phyloP scores from a whole-genome alignment of 441 rosid genomes.

The Rhodomyrtus psidioides region DNA sequence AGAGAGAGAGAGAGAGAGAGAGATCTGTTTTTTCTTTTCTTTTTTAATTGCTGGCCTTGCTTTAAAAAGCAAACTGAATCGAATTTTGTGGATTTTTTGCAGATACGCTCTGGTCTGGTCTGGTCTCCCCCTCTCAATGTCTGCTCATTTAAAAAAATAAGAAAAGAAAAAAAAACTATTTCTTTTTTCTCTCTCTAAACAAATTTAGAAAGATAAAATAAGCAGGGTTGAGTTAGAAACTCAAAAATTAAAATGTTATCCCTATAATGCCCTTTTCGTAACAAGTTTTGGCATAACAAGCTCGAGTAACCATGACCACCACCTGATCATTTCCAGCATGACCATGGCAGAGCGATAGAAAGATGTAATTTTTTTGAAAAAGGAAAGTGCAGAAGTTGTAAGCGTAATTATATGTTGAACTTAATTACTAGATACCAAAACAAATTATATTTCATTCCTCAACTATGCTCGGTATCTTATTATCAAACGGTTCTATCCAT shows the following conservation, averaged over 20 bases:
- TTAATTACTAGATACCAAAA: no score
- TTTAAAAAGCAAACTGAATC: constrained; percentile 10
- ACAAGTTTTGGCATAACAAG: neutral
- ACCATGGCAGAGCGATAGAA: neutral
- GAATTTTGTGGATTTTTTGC: constrained; percentile 9
- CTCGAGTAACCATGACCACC: neutral
- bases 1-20: neutral
- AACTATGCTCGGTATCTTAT: neutral
- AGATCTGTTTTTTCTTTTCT: neutral
- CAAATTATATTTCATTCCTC: neutral
- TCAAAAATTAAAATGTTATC: neutral
- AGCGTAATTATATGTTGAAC: neutral
- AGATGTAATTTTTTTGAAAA: no score
- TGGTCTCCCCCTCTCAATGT: neutral
- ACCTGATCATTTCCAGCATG: neutral
- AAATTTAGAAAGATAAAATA: neutral
- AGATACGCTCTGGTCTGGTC: constrained; percentile 6
- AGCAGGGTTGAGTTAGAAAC: neutral
- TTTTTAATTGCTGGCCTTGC: neutral
- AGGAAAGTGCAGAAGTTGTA: neutral
- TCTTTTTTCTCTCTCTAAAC: neutral
- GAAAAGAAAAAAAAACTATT: no score
- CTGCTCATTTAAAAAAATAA: neutral
- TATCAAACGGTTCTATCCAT: neutral
- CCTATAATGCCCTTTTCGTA: no score